Conservation (phyloP, 495 filamentous ascomycete species). For the Achaetomiella virescens region DNA sequence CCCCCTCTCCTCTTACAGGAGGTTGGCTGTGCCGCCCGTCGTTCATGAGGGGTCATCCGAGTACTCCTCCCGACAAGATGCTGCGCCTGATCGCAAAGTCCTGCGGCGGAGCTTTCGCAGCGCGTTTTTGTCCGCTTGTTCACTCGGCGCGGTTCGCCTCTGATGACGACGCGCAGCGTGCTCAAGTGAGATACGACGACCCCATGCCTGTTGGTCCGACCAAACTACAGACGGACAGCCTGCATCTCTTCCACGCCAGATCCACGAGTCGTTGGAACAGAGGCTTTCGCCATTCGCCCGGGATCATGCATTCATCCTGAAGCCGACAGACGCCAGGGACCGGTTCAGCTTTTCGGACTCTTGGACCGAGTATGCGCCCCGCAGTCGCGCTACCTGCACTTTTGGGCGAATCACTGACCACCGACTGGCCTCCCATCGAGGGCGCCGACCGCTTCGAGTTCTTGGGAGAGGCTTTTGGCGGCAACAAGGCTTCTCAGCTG, state of each 20-base stretch:
- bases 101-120: slow-evolving; percentile 22
- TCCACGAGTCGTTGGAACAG: slow-evolving; percentile 20
- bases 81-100: slow-evolving; percentile 16
- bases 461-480: slow-evolving; percentile 34
- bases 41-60: slow-evolving; percentile 1
- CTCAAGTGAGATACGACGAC: slow-evolving; percentile 19
- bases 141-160: slow-evolving; percentile 18
- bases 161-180: slow-evolving; percentile 20
- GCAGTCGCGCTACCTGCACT: slow-evolving; percentile 13
- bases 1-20: slow-evolving; percentile 22
- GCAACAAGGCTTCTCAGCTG: slow-evolving; percentile 26
- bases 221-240: slow-evolving; percentile 6
- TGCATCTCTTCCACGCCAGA: slow-evolving; percentile 20
- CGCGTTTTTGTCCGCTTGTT: slow-evolving; percentile 17
- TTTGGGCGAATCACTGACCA: slow-evolving; percentile 22
- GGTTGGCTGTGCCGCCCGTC: slow-evolving; percentile 25
- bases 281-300: slow-evolving; percentile 8
- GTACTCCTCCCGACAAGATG: neutral
- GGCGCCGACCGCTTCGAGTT: slow-evolving; percentile 18
- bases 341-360: neutral
- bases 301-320: slow-evolving; percentile 11
- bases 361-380: slow-evolving; percentile 10
- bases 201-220: slow-evolving; percentile 20
- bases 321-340: neutral
- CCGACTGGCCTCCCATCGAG: neutral